Conservation (phyloP, 208 protist species). For the Entamoeba histolytica region DNA sequence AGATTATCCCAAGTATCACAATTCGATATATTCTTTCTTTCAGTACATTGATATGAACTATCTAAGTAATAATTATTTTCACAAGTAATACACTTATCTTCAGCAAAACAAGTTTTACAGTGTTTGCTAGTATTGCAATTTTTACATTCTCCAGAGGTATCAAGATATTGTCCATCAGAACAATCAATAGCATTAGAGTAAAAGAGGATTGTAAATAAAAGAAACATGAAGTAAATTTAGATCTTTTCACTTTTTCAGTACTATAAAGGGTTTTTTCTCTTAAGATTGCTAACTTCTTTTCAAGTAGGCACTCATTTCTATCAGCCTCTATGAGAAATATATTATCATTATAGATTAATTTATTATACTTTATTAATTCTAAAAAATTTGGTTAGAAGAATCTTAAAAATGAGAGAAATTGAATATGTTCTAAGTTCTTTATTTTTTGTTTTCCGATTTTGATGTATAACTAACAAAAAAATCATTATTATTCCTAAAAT, state of each 20-base stretch:
- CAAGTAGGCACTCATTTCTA: too few species aligned
- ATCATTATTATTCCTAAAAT: too few species aligned
- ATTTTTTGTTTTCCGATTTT: too few species aligned
- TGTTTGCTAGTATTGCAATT: neutral
- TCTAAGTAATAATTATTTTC: neutral
- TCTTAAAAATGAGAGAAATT: too few species aligned
- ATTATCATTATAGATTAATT: too few species aligned
- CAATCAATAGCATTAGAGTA: neutral
- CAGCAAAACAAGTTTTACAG: neutral
- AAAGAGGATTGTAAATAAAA: neutral
- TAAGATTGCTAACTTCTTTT: too few species aligned
- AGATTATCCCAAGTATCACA: neutral
- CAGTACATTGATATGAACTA: neutral
- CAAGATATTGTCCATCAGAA: neutral
- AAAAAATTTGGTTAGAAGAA: too few species aligned
- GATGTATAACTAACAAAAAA: too few species aligned
- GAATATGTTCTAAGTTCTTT: too few species aligned
- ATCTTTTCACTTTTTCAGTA: neutral
- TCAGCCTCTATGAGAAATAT: too few species aligned
- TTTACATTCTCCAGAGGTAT: neutral
- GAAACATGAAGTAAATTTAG: neutral
- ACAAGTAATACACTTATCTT: neutral
- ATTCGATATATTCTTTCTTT: neutral
- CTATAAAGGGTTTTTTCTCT: too few species aligned
- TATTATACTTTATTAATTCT: too few species aligned